Percentiles rank a stretch among this genome's conserved stretches.
Evolutionary conservation across 768 basidiomycete species (phyloP).

Genomic region (Phylloporus rhodoxanthus): DNA sequence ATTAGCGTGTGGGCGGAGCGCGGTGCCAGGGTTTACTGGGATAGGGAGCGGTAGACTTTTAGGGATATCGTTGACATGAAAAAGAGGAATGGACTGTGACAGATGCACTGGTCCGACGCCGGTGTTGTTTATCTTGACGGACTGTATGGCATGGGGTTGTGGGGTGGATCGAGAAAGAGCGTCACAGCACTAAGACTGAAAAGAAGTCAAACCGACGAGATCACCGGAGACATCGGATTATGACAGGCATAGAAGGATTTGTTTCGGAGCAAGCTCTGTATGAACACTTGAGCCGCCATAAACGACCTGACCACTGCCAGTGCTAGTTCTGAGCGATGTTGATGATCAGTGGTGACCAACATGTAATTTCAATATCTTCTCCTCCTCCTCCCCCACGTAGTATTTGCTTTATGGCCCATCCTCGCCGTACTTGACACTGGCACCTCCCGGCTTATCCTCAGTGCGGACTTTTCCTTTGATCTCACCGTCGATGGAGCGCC

Average conservation of each 20-base stretch:
- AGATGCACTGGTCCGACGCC: not conserved
- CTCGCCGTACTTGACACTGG: slow-evolving; percentile 26
- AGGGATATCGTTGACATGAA: not conserved
- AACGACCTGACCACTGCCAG: too few relatives aligned
- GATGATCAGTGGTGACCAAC: too few relatives aligned
- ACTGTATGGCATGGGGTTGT: slow-evolving; percentile 1
- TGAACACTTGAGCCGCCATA: too few relatives aligned
- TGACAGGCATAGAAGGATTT: too few relatives aligned
- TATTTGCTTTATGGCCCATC: slow-evolving; percentile 30
- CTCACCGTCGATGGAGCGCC: slow-evolving; percentile 26
- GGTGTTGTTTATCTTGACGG: not conserved
- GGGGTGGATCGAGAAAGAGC: slow-evolving; percentile 38
- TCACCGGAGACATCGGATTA: slow-evolving; percentile 53
- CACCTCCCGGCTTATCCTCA: slow-evolving; percentile 21
- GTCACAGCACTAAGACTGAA: slow-evolving; percentile 47
- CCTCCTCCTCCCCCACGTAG: slow-evolving; percentile 2
- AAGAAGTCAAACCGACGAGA: slow-evolving; percentile 44
- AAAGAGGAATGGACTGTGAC: not conserved
- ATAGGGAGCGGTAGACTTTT: slow-evolving; percentile 3
- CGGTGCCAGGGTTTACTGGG: not conserved
- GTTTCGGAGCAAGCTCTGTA: too few relatives aligned
- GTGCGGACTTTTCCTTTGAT: slow-evolving; percentile 25
- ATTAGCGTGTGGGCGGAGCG: slow-evolving; percentile 21
- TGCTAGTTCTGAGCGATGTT: too few relatives aligned
- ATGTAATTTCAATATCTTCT: not conserved